phyloP scores from a whole-genome alignment of 768 basidiomycete genomes.

The Tricholoma flavovirens region DNA sequence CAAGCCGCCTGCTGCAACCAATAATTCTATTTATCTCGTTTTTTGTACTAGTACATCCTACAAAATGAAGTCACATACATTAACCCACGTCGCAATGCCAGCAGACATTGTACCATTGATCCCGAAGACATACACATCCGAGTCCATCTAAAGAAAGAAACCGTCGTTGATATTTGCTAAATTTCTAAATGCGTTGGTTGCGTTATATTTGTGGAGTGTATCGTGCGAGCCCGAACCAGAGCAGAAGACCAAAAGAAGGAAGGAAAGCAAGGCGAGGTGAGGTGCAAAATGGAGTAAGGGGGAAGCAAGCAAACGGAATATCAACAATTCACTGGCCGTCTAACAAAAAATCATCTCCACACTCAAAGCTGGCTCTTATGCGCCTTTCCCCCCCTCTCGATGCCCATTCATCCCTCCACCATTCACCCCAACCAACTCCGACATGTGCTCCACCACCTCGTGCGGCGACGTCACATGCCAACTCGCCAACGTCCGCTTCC shows the following conservation, averaged over 20 bases:
- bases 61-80: no score
- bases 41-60: no score
- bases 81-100: neutral
- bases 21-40: no score
- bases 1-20: no score
- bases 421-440: constrained; percentile 46
- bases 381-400: neutral
- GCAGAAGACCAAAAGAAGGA: neutral
- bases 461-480: constrained; percentile 91
- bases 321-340: neutral
- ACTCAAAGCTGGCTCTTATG: neutral
- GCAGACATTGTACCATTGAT: neutral
- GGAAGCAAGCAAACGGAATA: neutral
- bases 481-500: constrained; percentile 82
- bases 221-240: neutral
- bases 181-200: neutral
- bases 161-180: neutral
- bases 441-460: constrained; percentile 80
- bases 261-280: neutral
- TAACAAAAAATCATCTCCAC: neutral
- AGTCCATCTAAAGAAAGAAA: neutral
- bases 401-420: neutral
- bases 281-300: neutral
- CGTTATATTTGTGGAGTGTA: neutral
- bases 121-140: neutral